Evolutionary conservation across 176 grass and related monocot genomes (phyloP).

Genomic region (Puccinellia tenuiflora): DNA sequence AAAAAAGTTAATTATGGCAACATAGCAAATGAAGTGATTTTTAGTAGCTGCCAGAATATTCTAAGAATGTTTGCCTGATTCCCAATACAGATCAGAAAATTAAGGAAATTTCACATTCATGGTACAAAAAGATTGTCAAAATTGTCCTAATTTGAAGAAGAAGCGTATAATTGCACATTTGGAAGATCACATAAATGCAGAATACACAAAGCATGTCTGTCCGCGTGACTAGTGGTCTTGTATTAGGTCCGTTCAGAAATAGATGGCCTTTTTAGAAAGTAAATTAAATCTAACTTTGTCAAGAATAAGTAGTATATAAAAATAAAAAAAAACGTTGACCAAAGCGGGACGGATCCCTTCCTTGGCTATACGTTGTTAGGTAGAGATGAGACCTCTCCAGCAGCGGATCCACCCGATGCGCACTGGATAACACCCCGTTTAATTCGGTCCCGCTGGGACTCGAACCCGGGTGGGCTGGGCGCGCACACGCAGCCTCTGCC

Average conservation of each 20-base stretch:
- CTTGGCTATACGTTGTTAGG: too few relatives aligned
- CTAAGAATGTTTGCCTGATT: not conserved
- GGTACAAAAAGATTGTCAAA: not conserved
- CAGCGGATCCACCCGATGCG: too few relatives aligned
- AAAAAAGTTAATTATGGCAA: not conserved
- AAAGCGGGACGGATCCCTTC: too few relatives aligned
- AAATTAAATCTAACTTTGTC: not conserved
- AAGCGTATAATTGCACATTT: not conserved
- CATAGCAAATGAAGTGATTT: not conserved
- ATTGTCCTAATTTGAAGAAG: not conserved
- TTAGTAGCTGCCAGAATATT: not conserved
- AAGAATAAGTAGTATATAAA: not conserved
- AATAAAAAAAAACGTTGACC: too few relatives aligned
- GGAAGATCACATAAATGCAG: not conserved
- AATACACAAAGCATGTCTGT: not conserved
- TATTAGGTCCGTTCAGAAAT: not conserved
- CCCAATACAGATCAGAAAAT: not conserved
- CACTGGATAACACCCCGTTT: too few relatives aligned
- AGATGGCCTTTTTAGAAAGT: not conserved
- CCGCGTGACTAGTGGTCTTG: not conserved
- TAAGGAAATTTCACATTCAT: slow-evolving; percentile 2
- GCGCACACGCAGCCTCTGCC: too few relatives aligned
- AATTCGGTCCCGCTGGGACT: too few relatives aligned
- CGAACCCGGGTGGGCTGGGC: too few relatives aligned
- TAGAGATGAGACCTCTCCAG: too few relatives aligned